phyloP scores from a whole-genome alignment of 129 eudicot genomes.

The Flaveria trinervia region DNA sequence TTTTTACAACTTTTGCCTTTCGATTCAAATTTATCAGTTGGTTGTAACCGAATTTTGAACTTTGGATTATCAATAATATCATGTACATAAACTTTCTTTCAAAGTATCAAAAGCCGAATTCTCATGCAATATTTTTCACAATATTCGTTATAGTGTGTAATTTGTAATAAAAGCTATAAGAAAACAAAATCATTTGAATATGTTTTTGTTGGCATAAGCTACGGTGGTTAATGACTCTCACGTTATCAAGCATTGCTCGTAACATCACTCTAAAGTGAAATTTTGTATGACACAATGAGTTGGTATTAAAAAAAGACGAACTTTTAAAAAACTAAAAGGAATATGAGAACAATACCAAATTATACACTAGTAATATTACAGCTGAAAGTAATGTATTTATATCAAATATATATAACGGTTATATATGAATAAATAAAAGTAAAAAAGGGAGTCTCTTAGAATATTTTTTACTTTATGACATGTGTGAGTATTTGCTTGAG shows the following conservation, averaged over 20 bases:
- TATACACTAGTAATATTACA: background rate
- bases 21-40: slow-evolving; percentile 33
- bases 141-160: no score
- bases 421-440: background rate
- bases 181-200: no score
- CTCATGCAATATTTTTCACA: no score
- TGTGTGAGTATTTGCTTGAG: slow-evolving; percentile 33
- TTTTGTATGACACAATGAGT: no score
- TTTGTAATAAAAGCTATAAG: no score
- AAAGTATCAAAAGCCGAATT: background rate
- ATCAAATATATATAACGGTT: background rate
- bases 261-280: no score
- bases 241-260: no score
- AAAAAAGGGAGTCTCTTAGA: background rate
- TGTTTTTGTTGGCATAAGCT: no score
- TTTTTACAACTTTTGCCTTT: slow-evolving; percentile 30
- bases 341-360: background rate
- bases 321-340: background rate
- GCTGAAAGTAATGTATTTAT: background rate
- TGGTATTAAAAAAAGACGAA: no score
- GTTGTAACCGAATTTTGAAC: slow-evolving; percentile 19
- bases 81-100: background rate
- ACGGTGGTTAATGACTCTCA: no score
- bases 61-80: background rate
- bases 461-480: slow-evolving; percentile 33